Percentiles rank a stretch among this genome's conserved stretches.
Evolutionary conservation across 305 asterid genomes (phyloP).

Genomic region (Solanum chacoense): DNA sequence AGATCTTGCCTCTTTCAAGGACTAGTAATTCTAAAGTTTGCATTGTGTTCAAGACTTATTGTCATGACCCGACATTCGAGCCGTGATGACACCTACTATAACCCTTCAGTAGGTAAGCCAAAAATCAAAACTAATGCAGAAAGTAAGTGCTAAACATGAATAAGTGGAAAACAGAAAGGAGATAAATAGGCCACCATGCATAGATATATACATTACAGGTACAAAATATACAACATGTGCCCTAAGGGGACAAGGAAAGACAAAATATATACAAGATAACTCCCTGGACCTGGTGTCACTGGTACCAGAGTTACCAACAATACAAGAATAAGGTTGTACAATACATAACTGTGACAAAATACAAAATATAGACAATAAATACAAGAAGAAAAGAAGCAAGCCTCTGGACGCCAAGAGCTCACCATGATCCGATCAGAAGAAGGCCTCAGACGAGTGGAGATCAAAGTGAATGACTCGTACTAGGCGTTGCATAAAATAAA

Average conservation of each 20-base stretch:
- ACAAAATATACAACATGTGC: not conserved
- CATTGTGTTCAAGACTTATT: not conserved
- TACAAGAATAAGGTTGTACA: not conserved
- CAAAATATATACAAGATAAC: not conserved
- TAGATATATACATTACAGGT: not conserved
- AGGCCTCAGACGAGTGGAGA: not conserved
- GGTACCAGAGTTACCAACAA: not conserved
- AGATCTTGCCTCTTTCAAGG: not conserved
- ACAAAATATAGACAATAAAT: not conserved
- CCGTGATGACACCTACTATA: not conserved
- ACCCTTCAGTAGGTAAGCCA: not conserved
- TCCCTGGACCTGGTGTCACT: not conserved
- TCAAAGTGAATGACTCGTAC: not conserved
- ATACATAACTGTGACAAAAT: not conserved
- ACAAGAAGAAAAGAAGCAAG: not conserved
- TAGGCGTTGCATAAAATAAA: not conserved
- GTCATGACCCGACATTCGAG: not conserved
- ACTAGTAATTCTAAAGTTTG: not conserved
- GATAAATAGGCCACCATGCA: not conserved
- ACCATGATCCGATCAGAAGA: not conserved
- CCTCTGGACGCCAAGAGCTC: not conserved
- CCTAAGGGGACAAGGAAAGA: not conserved
- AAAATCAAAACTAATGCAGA: not conserved
- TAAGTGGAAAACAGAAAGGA: not conserved
- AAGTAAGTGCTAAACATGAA: not conserved